These are phyloP conservation scores for Ambrosia artemisiifolia DNA, from an alignment of 129 eudicot species.

Conservation along the genomic window DNA sequence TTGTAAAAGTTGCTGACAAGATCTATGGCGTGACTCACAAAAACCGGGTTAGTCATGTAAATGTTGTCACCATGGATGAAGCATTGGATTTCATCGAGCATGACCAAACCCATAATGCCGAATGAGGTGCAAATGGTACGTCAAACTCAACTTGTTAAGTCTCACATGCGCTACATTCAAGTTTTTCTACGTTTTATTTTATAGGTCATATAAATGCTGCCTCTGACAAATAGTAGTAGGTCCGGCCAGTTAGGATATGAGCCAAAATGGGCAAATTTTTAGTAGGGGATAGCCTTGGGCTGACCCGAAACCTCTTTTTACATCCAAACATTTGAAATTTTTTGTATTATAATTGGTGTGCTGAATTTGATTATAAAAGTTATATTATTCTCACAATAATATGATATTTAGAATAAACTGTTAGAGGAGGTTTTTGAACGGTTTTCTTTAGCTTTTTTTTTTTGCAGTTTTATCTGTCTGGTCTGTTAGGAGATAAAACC, in stretches of 20 bases:
- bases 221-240: not conserved
- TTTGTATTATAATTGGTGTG: too few species aligned
- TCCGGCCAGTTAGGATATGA: not conserved
- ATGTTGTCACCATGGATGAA: slow-evolving; percentile 65
- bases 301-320: too few species aligned
- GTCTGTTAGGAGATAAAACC: too few species aligned
- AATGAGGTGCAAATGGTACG: slow-evolving; percentile 38
- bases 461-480: too few species aligned
- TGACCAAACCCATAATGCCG: slow-evolving; percentile 81
- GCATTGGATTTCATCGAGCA: slow-evolving; percentile 88
- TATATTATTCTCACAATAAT: too few species aligned
- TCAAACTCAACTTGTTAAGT: not conserved
- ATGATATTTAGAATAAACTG: too few species aligned
- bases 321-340: too few species aligned
- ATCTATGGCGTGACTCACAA: slow-evolving; percentile 92
- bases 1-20: slow-evolving; percentile 95
- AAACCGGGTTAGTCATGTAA: slow-evolving; percentile 83
- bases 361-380: too few species aligned
- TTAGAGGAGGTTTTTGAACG: too few species aligned
- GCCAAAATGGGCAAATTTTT: not conserved
- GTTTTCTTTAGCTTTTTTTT: too few species aligned
- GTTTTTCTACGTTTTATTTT: not conserved
- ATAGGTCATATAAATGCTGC: not conserved
- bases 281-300: too few species aligned
- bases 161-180: not conserved